phyloP scores from a whole-genome alignment of 257 asterid genomes.

The Fraxinus excelsior region DNA sequence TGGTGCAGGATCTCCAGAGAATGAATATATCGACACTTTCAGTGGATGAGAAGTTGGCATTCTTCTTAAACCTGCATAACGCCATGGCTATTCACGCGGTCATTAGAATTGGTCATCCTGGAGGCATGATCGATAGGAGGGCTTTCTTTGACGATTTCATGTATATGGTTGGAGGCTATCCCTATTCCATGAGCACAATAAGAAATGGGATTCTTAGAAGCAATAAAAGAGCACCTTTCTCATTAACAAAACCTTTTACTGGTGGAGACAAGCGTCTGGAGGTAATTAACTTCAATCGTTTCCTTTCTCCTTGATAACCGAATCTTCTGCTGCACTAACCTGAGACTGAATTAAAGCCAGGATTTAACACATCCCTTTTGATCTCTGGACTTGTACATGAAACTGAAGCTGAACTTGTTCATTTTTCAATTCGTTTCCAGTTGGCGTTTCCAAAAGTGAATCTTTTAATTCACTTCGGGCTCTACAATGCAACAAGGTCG shows the following conservation, averaged over 20 bases:
- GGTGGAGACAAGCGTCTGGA: constrained; percentile 73
- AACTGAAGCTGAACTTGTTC: not conserved
- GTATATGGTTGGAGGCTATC: constrained; percentile 77
- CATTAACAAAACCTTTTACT: constrained; percentile 67
- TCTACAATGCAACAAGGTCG: constrained; percentile 80
- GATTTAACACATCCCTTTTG: not conserved
- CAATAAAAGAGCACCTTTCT: constrained; percentile 81
- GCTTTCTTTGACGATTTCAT: constrained; percentile 73
- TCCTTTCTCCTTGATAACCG: too few species aligned
- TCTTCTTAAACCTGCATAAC: constrained; percentile 86
- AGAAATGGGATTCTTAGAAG: constrained; percentile 80
- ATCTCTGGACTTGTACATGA: not conserved
- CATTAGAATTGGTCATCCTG: constrained; percentile 81
- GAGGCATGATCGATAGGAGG: constrained; percentile 80
- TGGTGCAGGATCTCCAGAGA: constrained; percentile 83
- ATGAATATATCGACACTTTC: constrained; percentile 55
- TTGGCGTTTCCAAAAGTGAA: constrained; percentile 60
- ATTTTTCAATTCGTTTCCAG: constrained; percentile 40
- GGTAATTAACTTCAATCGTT: constrained; percentile 41
- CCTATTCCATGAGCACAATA: constrained; percentile 68
- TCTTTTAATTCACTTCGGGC: constrained; percentile 73
- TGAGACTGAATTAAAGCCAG: not conserved
- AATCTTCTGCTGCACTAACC: not conserved
- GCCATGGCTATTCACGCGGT: constrained; percentile 92
- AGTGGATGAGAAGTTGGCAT: constrained; percentile 69